Evolutionary conservation across 495 filamentous ascomycete species (phyloP), one percentile per base, ranked within the genome.

Genomic region (Xylaria castorea): DNA sequence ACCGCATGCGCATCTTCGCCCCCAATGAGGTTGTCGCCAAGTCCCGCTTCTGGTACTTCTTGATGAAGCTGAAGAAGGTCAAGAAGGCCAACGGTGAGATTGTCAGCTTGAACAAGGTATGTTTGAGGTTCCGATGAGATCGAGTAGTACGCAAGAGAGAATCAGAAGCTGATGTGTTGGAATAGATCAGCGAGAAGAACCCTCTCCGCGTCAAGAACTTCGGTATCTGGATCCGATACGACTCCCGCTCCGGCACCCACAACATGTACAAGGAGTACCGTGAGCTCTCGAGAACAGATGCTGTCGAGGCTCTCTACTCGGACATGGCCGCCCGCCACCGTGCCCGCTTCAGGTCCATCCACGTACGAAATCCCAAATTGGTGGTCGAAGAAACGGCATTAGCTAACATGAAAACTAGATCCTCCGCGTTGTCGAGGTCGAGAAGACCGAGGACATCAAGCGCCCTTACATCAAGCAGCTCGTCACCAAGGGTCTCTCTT

Each of bases 201-300:
- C 97, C 96, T 76, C 89, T 93, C 80, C 97, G 97, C 87, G 94
- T 99, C 89, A 99, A 99, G 94, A 98, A 97, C 92, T 98, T 98
- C 87, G 96, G 96, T 84, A 93, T 99, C 90, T 99, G 96, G 96
- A 92, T 99, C 87, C 95, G 96, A 81, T 99, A 99, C 89, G 95
- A 99, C 87, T 98, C 97, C 66, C 96, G 96, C 85, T 98, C 97
- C 78, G 96, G 96, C 78, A 99, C 97, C 78, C 96, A 99, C 93
- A 99, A 99, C 91, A 99, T 99, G 96, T 99, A 99, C 93, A 98
- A 98, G 90, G 96, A 99, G 89, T 98, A 98, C 91, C 92, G 96
- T 83, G 96, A 98, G 90, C 93, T 97, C 88, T 94, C 93, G 81
- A 90, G 96, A 84, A 92, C 91, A 74, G 95, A 94, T 73, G 96